phyloP scores from a whole-genome alignment of 2,329 filamentous ascomycete genomes.

The Metarhizium humberi region DNA sequence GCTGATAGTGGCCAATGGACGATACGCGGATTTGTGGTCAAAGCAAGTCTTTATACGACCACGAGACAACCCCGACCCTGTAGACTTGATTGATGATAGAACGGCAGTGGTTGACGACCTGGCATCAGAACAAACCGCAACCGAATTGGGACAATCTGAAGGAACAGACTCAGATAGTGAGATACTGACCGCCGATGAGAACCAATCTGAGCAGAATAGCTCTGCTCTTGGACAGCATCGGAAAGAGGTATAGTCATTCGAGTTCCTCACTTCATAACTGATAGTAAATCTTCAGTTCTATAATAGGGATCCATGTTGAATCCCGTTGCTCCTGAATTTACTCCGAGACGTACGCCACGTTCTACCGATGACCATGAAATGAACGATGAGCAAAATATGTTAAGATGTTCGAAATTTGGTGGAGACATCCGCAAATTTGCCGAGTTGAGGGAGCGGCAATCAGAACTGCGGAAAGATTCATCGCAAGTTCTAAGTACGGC shows the following conservation, averaged over 20 bases:
- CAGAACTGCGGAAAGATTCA: background rate
- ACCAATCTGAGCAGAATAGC: constrained; percentile 15
- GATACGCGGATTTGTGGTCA: constrained; percentile 57
- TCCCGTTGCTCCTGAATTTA: constrained; percentile 46
- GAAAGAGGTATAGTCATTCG: constrained; percentile 36
- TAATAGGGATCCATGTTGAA: constrained; percentile 43
- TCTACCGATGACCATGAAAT: background rate
- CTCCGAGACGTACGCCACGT: constrained; percentile 26
- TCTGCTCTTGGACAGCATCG: constrained; percentile 26
- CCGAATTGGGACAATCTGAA: constrained; percentile 21
- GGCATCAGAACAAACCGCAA: constrained; percentile 24
- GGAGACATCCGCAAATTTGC: background rate
- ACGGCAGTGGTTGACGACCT: constrained; percentile 26
- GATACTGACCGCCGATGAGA: constrained; percentile 9
- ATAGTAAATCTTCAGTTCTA: constrained; percentile 30
- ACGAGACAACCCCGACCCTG: constrained; percentile 23
- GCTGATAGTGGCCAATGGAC: constrained; percentile 46
- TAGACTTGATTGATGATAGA: constrained; percentile 7
- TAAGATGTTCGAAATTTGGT: background rate
- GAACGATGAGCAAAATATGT: background rate
- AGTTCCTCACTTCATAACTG: constrained; percentile 8
- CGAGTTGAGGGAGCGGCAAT: background rate
- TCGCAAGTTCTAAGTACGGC: no score
- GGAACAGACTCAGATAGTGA: constrained; percentile 15
- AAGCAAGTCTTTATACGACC: constrained; percentile 49